Evolutionary conservation across 768 basidiomycete species (phyloP).

Genomic region (Xerocomellus dryophilus): DNA sequence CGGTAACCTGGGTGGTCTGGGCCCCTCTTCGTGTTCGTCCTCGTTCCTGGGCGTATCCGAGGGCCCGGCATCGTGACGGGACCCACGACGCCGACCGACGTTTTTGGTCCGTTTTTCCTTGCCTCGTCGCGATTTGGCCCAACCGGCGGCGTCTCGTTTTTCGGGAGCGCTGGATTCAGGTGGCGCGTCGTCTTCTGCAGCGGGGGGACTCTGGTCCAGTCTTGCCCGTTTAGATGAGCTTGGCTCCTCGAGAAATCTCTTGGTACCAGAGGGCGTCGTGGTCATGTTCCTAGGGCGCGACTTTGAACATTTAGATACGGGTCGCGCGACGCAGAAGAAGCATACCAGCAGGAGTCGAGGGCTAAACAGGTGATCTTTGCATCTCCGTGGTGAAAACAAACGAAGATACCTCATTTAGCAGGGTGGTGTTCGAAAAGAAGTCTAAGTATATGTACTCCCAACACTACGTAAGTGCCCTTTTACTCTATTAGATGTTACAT

Average conservation of each 20-base stretch:
- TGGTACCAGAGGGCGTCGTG: not conserved
- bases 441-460: too few species aligned
- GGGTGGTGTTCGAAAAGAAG: too few species aligned
- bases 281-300: not conserved
- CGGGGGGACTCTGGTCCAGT: constrained; percentile 1
- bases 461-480: not conserved
- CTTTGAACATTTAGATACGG: not conserved
- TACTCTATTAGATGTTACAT: not conserved
- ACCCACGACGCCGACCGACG: constrained; percentile 40
- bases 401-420: constrained; percentile 15
- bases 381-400: constrained; percentile 8
- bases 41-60: constrained; percentile 23
- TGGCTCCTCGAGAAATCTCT: constrained; percentile 5
- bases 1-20: constrained; percentile 60
- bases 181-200: not conserved
- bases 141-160: constrained; percentile 30
- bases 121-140: constrained; percentile 33
- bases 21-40: constrained; percentile 9
- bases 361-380: not conserved
- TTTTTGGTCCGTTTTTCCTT: constrained; percentile 40
- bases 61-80: constrained; percentile 35
- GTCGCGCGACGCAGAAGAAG: not conserved
- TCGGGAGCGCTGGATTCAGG: not conserved
- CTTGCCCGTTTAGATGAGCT: constrained; percentile 12
- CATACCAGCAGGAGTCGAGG: not conserved